Percentiles rank a stretch among this genome's conserved stretches.
Evolutionary conservation across 768 basidiomycete species (phyloP).

Genomic region (Leucocoprinus leucothites): DNA sequence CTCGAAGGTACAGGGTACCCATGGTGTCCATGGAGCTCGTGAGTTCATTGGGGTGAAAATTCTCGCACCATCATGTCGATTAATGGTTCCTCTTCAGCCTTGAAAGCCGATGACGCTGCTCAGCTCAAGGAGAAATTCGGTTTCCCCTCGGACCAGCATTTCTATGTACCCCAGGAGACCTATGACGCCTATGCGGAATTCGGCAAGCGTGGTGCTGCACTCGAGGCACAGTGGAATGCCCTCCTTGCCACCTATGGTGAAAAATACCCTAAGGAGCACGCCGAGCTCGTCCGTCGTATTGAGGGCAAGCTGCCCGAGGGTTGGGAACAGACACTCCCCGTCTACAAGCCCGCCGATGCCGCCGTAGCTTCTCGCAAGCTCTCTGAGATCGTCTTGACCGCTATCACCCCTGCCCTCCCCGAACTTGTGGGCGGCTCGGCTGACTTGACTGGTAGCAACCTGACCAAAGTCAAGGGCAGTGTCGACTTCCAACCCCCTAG

Average conservation of each 20-base stretch:
- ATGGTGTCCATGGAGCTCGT: constrained; percentile 94
- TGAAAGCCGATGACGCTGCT: constrained; percentile 89
- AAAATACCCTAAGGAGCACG: constrained; percentile 81
- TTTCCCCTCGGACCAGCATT: constrained; percentile 74
- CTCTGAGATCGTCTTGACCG: constrained; percentile 84
- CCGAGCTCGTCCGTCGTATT: constrained; percentile 84
- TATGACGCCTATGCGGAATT: constrained; percentile 65
- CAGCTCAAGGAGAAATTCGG: constrained; percentile 82
- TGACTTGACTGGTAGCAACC: constrained; percentile 88
- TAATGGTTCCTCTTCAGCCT: constrained; percentile 43
- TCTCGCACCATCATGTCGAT: neutral
- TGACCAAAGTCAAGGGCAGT: constrained; percentile 82
- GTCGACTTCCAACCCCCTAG: constrained; percentile 90
- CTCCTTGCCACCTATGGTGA: constrained; percentile 65
- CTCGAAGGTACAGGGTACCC: constrained; percentile 89
- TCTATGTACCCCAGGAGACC: constrained; percentile 73
- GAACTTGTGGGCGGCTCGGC: constrained; percentile 89
- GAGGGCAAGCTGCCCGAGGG: constrained; percentile 76
- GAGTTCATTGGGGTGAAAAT: constrained; percentile 28
- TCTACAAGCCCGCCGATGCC: constrained; percentile 79
- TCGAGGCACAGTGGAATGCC: constrained; percentile 73
- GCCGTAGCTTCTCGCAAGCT: constrained; percentile 92
- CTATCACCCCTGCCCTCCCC: constrained; percentile 70
- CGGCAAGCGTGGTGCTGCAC: constrained; percentile 68
- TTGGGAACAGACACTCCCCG: constrained; percentile 85